Conservation (phyloP, 495 filamentous ascomycete genomes). For the Penicillium diatomitis region DNA sequence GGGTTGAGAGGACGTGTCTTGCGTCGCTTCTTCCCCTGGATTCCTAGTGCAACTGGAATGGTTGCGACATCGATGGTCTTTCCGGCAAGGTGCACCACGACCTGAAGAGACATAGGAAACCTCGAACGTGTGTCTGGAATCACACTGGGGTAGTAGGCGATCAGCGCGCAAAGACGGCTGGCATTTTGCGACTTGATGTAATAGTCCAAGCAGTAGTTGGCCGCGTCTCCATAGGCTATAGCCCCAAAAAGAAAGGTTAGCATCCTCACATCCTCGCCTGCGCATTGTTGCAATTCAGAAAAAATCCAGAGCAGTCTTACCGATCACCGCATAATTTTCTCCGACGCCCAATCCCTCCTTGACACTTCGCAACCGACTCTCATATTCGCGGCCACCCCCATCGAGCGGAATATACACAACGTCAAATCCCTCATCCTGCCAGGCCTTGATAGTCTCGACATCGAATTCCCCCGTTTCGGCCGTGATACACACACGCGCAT, state of each 20-base stretch:
- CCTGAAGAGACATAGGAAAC: conserved; percentile 39
- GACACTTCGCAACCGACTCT: conserved; percentile 32
- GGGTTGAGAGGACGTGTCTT: conserved; percentile 39
- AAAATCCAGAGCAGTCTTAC: conserved; percentile 14
- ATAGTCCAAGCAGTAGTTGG: conserved; percentile 46
- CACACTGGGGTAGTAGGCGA: conserved; percentile 52
- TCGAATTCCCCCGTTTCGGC: conserved; percentile 57
- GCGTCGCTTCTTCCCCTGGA: conserved; percentile 50
- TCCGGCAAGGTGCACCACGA: conserved; percentile 48
- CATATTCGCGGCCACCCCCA: conserved; percentile 45
- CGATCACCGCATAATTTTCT: conserved; percentile 42
- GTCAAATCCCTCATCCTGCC: conserved; percentile 60
- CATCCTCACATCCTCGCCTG: too few species aligned
- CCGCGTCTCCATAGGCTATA: conserved; percentile 50
- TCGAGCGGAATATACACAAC: conserved; percentile 52
- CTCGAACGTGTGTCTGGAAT: conserved; percentile 40
- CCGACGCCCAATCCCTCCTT: conserved; percentile 39
- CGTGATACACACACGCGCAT: conserved; percentile 54
- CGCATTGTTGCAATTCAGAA: too few species aligned
- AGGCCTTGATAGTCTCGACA: conserved; percentile 41
- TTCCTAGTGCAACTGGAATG: conserved; percentile 46
- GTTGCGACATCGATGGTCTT: conserved; percentile 35
- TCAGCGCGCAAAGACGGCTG: conserved; percentile 38
- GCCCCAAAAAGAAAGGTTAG: too few species aligned
- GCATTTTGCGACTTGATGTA: conserved; percentile 40